A percentile compares a stretch with the other conserved stretches of the same genome.
Evolutionary conservation across 2,329 filamentous ascomycete species (phyloP).

Genomic region (Cytospora schulzeri): DNA sequence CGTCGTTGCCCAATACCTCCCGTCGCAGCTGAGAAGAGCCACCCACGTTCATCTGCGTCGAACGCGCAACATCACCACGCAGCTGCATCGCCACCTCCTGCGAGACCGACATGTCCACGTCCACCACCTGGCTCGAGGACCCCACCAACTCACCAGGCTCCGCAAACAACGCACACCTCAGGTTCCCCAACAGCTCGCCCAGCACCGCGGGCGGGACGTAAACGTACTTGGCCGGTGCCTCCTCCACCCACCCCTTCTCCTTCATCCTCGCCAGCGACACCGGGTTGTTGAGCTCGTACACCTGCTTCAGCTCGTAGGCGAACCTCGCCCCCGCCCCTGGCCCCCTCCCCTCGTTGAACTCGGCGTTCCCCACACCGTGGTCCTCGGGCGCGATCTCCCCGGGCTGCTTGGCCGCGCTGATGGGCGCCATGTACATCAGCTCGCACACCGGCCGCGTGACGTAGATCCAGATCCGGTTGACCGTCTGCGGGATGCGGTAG

Average conservation of each 20-base stretch:
- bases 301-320: slow-evolving; percentile 56
- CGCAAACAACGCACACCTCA: slow-evolving; percentile 54
- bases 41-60: slow-evolving; percentile 31
- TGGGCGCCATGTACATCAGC: slow-evolving; percentile 61
- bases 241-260: slow-evolving; percentile 56
- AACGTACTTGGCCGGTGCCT: slow-evolving; percentile 52
- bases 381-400: slow-evolving; percentile 48
- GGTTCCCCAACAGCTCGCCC: slow-evolving; percentile 59
- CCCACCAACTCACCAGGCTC: slow-evolving; percentile 26
- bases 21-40: slow-evolving; percentile 9
- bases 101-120: slow-evolving; percentile 46
- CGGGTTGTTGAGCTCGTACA: slow-evolving; percentile 66
- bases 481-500: slow-evolving; percentile 56
- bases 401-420: slow-evolving; percentile 49
- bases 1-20: neutral
- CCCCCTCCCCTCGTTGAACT: slow-evolving; percentile 50
- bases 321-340: slow-evolving; percentile 42
- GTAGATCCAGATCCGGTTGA: slow-evolving; percentile 66
- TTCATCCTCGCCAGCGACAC: slow-evolving; percentile 54
- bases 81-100: slow-evolving; percentile 57
- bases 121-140: slow-evolving; percentile 33
- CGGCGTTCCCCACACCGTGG: slow-evolving; percentile 51
- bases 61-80: slow-evolving; percentile 44
- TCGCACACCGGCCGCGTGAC: slow-evolving; percentile 48
- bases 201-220: slow-evolving; percentile 60